A percentile compares a stretch with the other conserved stretches of the same genome.
phyloP scores from a whole-genome alignment of 2,329 filamentous ascomycete species.

The Sporothrix pallida region DNA sequence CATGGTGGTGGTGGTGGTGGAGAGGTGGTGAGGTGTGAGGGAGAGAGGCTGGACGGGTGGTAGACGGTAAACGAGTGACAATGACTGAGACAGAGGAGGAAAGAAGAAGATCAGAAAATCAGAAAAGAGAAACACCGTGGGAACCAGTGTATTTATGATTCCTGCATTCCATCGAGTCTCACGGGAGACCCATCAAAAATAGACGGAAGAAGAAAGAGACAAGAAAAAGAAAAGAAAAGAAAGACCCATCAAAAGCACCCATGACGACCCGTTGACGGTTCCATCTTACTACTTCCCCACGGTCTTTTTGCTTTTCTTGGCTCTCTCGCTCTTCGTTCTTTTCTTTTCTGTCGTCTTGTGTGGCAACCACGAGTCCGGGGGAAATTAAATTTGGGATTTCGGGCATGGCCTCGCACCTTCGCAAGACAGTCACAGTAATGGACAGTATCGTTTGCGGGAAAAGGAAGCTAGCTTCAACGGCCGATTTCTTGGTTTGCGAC shows the following conservation, averaged over 20 bases:
- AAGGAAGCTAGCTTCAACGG: too few species aligned
- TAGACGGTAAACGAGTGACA: neutral
- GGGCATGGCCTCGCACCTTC: too few species aligned
- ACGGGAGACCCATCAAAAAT: neutral
- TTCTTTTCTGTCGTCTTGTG: neutral
- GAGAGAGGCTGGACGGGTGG: too few species aligned
- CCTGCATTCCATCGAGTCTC: neutral
- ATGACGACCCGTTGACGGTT: neutral
- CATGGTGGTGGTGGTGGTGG: neutral
- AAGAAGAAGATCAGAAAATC: neutral
- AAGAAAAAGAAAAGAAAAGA: neutral
- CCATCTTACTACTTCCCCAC: neutral
- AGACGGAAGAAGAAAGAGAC: neutral
- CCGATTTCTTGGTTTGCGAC: too few species aligned
- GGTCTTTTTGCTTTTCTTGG: neutral
- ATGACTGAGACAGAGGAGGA: neutral
- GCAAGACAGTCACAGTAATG: too few species aligned
- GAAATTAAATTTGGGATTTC: too few species aligned
- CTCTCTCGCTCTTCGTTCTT: neutral
- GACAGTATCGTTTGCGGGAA: too few species aligned
- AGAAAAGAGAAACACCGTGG: neutral
- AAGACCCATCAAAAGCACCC: neutral
- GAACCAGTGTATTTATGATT: slow-evolving; percentile 6
- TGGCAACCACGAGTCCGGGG: neutral
- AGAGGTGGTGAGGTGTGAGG: too few species aligned